These are phyloP conservation scores for Corylus heterophylla DNA, from an alignment of 306 rosid species.

Conservation along the genomic window DNA sequence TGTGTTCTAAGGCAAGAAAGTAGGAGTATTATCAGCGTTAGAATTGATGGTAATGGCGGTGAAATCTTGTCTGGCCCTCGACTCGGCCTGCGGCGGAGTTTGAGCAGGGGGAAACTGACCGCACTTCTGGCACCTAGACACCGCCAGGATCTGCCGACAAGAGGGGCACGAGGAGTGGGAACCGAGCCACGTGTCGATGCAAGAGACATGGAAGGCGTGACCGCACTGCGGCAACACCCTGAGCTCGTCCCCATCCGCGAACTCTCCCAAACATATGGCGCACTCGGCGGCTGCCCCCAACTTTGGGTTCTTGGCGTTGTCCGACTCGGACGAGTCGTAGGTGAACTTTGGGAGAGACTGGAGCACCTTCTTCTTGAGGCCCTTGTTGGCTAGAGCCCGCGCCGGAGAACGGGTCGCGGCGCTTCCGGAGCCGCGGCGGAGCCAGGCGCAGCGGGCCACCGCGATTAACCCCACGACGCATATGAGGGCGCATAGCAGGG, in stretches of 20 bases:
- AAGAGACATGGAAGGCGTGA: slow-evolving; percentile 60
- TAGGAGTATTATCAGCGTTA: background rate
- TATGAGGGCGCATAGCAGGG: slow-evolving; percentile 74
- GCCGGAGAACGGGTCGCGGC: background rate
- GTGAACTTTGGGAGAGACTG: slow-evolving; percentile 69
- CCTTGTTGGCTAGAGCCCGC: slow-evolving; percentile 57
- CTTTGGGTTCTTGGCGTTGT: slow-evolving; percentile 32
- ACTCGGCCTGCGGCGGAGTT: slow-evolving; percentile 9
- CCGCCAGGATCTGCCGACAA: slow-evolving; percentile 64
- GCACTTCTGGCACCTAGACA: slow-evolving; percentile 67
- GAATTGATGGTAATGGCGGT: slow-evolving; percentile 16
- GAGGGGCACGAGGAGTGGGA: slow-evolving; percentile 82
- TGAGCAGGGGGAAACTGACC: slow-evolving; percentile 55
- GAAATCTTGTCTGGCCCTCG: slow-evolving; percentile 34
- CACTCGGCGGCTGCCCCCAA: slow-evolving; percentile 63
- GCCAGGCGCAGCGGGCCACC: slow-evolving; percentile 84
- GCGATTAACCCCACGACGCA: slow-evolving; percentile 76
- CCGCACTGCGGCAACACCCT: slow-evolving; percentile 74
- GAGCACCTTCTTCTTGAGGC: slow-evolving; percentile 74
- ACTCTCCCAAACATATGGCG: slow-evolving; percentile 71
- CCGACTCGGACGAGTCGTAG: slow-evolving; percentile 25
- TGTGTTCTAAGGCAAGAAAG: slow-evolving; percentile 45
- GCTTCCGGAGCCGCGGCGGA: slow-evolving; percentile 47
- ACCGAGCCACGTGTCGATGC: slow-evolving; percentile 76
- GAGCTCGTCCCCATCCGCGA: slow-evolving; percentile 64